Evolutionary conservation across 2,329 filamentous ascomycete species (phyloP).

Genomic region (Talaromyces rugulosus): DNA sequence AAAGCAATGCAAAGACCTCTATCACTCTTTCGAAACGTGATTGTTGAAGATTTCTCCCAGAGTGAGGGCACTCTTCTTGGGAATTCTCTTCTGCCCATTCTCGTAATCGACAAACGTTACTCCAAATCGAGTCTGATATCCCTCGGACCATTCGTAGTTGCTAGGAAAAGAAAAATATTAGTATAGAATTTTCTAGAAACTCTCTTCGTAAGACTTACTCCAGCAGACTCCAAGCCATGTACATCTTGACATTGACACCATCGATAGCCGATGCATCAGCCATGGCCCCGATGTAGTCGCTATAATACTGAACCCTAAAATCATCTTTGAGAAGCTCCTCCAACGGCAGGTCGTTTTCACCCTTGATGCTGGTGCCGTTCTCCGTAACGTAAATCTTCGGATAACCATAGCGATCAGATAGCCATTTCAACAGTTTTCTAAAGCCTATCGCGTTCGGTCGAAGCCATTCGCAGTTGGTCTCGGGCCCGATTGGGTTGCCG

Average conservation of each 20-base stretch:
- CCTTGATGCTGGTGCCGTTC: slow-evolving; percentile 80
- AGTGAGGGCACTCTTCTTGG: slow-evolving; percentile 77
- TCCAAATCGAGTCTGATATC: slow-evolving; percentile 81
- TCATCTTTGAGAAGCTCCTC: slow-evolving; percentile 74
- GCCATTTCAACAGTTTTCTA: slow-evolving; percentile 70
- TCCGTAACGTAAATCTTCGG: slow-evolving; percentile 85
- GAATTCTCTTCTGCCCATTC: slow-evolving; percentile 70
- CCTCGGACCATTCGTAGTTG: slow-evolving; percentile 91
- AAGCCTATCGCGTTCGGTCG: slow-evolving; percentile 72
- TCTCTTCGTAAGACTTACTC: slow-evolving; percentile 50
- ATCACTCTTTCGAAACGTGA: slow-evolving; percentile 60
- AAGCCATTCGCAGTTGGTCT: slow-evolving; percentile 80
- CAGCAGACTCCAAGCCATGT: slow-evolving; percentile 84
- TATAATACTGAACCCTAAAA: slow-evolving; percentile 76
- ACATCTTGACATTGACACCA: slow-evolving; percentile 73
- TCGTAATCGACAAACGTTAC: slow-evolving; percentile 79
- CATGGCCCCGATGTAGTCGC: slow-evolving; percentile 71
- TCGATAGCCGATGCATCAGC: slow-evolving; percentile 67
- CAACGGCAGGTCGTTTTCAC: slow-evolving; percentile 69
- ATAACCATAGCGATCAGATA: slow-evolving; percentile 69
- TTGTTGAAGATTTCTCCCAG: slow-evolving; percentile 68
- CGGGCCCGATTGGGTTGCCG: slow-evolving; percentile 70
- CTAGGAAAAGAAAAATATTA: slow-evolving; percentile 26
- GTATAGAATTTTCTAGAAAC: not conserved
- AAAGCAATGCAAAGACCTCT: not conserved